Conservation (phyloP, 1,139 yeast species). For the Yamadazyma spencermartinsiae region DNA sequence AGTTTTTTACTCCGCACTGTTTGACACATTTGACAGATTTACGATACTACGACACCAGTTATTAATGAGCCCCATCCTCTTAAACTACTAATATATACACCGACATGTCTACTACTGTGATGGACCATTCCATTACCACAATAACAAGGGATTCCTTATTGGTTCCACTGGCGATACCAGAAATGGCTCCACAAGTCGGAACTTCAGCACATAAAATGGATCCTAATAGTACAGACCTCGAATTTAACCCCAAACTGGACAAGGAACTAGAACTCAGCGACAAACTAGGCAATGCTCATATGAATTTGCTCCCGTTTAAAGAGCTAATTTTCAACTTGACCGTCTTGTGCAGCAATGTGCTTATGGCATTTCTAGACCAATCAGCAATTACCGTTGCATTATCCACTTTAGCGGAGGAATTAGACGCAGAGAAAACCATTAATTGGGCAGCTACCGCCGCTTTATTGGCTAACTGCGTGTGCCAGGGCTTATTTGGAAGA, state of each 20-base stretch:
- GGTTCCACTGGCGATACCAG: no score
- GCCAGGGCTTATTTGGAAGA: slow-evolving; percentile 46
- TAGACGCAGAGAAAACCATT: slow-evolving; percentile 37
- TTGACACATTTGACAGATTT: slow-evolving; percentile 58
- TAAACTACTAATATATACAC: no score
- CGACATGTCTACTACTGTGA: no score
- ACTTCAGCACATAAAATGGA: no score
- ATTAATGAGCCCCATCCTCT: no score
- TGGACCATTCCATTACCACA: no score
- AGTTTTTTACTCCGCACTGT: no score
- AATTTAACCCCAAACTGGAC: no score
- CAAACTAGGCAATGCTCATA: slow-evolving; percentile 39
- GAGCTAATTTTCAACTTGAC: slow-evolving; percentile 30
- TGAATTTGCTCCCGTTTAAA: slow-evolving; percentile 32
- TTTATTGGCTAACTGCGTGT: slow-evolving; percentile 44
- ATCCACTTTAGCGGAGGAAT: slow-evolving; percentile 34
- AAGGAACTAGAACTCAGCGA: slow-evolving; percentile 22
- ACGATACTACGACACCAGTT: no score
- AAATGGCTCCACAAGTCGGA: no score
- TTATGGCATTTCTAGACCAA: slow-evolving; percentile 41
- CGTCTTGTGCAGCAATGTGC: slow-evolving; percentile 26
- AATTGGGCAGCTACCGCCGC: slow-evolving; percentile 56
- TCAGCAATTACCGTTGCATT: slow-evolving; percentile 43
- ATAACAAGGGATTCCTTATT: no score
- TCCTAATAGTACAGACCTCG: no score